Percentiles rank a stretch among this genome's conserved stretches.
These are phyloP conservation scores for Neonectria hederae DNA, from an alignment of 2,329 filamentous ascomycete genomes.

Conservation along the genomic window DNA sequence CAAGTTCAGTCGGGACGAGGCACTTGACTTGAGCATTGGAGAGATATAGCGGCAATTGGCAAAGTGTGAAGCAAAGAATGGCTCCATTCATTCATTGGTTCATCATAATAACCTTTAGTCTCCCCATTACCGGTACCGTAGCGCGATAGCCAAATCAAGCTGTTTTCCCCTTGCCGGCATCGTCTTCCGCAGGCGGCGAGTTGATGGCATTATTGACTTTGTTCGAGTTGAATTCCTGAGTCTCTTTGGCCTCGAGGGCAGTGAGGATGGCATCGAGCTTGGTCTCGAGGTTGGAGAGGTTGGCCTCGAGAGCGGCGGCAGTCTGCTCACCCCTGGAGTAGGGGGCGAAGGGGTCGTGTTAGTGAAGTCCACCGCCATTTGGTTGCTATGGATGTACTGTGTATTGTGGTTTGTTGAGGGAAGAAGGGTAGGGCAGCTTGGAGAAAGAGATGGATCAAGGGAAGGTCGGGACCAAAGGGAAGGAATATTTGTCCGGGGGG, in stretches of 20 bases:
- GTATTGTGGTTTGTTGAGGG: neutral
- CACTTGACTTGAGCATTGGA: neutral
- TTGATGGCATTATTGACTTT: constrained; percentile 2
- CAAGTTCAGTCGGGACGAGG: neutral
- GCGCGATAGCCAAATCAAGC: neutral
- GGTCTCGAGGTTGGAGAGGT: constrained; percentile 61
- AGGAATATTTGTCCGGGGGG: neutral
- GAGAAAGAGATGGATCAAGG: neutral
- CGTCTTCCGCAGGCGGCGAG: constrained; percentile 3
- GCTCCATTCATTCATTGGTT: neutral
- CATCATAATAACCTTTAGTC: neutral
- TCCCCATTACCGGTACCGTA: neutral
- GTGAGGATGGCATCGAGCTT: constrained; percentile 66
- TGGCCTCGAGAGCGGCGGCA: constrained; percentile 62
- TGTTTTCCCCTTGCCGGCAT: constrained; percentile 9
- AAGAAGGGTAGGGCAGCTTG: neutral
- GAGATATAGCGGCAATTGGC: neutral
- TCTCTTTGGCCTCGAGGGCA: constrained; percentile 51
- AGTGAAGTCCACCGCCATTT: constrained; percentile 21
- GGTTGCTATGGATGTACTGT: constrained; percentile 5
- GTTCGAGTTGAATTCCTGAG: constrained; percentile 10
- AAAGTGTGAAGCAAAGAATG: neutral
- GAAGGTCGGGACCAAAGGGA: constrained; percentile 7
- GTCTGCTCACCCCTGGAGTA: constrained; percentile 63
- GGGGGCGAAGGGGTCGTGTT: constrained; percentile 22